Base-by-base conservation (phyloP, 495 filamentous ascomycete genomes). In the Letharia lupina region DNA sequence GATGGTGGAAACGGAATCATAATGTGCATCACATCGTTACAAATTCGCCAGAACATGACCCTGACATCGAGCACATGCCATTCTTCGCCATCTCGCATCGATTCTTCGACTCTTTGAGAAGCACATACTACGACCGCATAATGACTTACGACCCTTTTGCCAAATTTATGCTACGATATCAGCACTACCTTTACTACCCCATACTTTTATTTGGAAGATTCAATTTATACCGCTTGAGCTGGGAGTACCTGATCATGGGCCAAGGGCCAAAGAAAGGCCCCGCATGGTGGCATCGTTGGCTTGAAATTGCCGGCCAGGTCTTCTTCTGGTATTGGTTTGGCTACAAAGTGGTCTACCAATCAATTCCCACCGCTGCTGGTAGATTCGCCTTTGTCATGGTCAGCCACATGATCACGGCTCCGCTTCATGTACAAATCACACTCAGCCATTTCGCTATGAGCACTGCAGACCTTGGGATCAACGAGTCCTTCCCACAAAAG, bases 21-120 rank as follows among this genome's bases (percentile, higher is more conserved):
- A 98, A 98, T 75, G 94, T 98, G 37, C 94, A 98, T 74, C 94
- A 98, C 70, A 91, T 98, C 70, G 89, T 98, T 44, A 98, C 94
- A 23, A 98, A 98, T 76, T 89, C 88, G 59, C 91, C 94, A 35
- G 94, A 97, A 73, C 94, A 98, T 75, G 94, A 98, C 73, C 94
- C 94, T 1, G 94, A 98, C 75, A 98, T 97, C 67, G 87, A 98
- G 75, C 91, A 96, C 70, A 87, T 98, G 79, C 94, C 94, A 2
- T 93, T 98, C 78, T 90, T 98, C 73, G 94, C 94, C 68, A 82
- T 97, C 64, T 93, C 88, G 11, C 94, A 96, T 73, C 85, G 91
- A 58, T 91, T 98, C 70, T 83, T 97, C 64, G 79, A 77, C 35
- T 86, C 77, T 64, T 79, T 98, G 35, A 83, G 83, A 62, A 96